Evolutionary conservation across 352 stramenopile species (phyloP).

Genomic region (Globisporangium camurandrum): DNA sequence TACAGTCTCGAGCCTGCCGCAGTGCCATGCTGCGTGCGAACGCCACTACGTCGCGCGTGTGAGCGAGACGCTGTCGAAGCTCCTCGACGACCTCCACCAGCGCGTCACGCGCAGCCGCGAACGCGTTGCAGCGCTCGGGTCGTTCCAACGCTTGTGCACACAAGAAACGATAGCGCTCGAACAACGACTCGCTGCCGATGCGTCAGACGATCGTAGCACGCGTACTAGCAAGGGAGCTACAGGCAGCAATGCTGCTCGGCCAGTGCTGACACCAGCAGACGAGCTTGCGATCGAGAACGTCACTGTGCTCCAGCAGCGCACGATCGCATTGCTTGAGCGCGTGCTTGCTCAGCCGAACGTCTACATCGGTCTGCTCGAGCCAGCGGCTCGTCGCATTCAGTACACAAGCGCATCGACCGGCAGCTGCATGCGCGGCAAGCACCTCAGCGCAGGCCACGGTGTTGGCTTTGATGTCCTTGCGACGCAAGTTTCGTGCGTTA

Average conservation of each 20-base stretch:
- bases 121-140: constrained; percentile 20
- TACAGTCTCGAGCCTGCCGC: constrained; percentile 23
- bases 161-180: constrained; percentile 8
- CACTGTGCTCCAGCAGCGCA: constrained; percentile 22
- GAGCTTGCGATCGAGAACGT: constrained; percentile 21
- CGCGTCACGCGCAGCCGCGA: constrained; percentile 35
- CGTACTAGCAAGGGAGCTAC: neutral
- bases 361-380: constrained; percentile 62
- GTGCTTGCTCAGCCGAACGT: constrained; percentile 31
- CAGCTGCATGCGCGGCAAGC: constrained; percentile 58
- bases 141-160: constrained; percentile 23
- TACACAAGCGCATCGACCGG: constrained; percentile 45
- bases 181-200: neutral
- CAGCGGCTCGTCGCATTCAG: constrained; percentile 25
- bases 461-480: constrained; percentile 49
- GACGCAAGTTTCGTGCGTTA: constrained; percentile 28
- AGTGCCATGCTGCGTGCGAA: constrained; percentile 42
- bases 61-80: constrained; percentile 20
- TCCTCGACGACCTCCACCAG: constrained; percentile 21
- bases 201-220: neutral
- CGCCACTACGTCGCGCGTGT: constrained; percentile 43
- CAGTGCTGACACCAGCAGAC: neutral
- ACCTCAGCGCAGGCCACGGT: constrained; percentile 41
- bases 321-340: constrained; percentile 26
- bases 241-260: neutral